Percentiles rank a stretch among this genome's conserved stretches.
phyloP scores from a whole-genome alignment of 1,139 yeast genomes.

The Schizosaccharomyces versatilis region DNA sequence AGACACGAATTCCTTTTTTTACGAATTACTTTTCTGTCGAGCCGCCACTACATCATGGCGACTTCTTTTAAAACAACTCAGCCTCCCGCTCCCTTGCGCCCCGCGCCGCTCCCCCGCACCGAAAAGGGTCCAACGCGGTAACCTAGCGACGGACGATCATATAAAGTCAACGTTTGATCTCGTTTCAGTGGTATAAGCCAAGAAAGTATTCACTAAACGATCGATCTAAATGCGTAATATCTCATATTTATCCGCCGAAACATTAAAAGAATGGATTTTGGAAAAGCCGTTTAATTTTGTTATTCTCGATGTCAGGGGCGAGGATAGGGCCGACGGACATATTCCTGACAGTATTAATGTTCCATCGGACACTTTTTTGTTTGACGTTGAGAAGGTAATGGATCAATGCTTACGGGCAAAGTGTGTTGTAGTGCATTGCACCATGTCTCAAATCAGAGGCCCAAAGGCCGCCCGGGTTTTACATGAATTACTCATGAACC shows the following conservation, averaged over 20 bases:
- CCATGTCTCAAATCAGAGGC: slow-evolving; percentile 2
- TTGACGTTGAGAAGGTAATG: slow-evolving; percentile 24
- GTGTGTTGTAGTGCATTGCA: neutral
- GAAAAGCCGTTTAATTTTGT: slow-evolving; percentile 20
- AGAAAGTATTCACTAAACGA: no score
- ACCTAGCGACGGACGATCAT: no score
- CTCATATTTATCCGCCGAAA: neutral
- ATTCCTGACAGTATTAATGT: slow-evolving; percentile 39
- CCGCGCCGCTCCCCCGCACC: no score
- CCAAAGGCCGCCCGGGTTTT: slow-evolving; percentile 2
- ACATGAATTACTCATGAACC: neutral
- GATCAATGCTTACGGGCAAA: neutral
- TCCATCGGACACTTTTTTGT: slow-evolving; percentile 33
- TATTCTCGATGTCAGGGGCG: slow-evolving; percentile 71
- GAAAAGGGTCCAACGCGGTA: no score
- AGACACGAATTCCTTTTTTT: no score
- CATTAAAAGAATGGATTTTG: slow-evolving; percentile 3
- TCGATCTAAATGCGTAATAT: neutral
- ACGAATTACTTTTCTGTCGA: no score
- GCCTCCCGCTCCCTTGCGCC: no score
- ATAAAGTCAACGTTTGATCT: no score
- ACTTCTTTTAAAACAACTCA: no score
- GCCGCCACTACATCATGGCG: no score
- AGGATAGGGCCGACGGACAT: slow-evolving; percentile 60
- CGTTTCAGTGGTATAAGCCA: no score